Conservation (phyloP, 768 basidiomycete species). For the Boletellus ananas region DNA sequence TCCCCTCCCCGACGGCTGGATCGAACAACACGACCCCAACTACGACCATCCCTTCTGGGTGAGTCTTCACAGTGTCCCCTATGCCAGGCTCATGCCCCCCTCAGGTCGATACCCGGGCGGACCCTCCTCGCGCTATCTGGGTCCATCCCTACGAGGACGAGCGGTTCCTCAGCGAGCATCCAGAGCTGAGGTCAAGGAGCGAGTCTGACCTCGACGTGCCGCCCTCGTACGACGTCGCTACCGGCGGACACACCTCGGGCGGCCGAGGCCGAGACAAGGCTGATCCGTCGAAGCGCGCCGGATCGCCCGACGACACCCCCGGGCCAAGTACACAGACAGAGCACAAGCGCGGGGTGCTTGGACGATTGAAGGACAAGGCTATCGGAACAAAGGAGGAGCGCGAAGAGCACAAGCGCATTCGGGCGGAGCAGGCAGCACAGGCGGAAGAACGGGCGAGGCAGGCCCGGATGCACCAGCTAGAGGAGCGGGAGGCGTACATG, state of each 20-base stretch:
- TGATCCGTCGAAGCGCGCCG: neutral
- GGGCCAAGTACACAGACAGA: constrained; percentile 8
- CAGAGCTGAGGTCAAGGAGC: constrained; percentile 40
- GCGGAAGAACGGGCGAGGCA: constrained; percentile 18
- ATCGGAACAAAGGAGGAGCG: constrained; percentile 65
- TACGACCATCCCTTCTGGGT: constrained; percentile 51
- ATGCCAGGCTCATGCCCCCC: neutral
- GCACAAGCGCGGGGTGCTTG: constrained; percentile 52
- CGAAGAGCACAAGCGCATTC: constrained; percentile 38
- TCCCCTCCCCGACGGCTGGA: constrained; percentile 57
- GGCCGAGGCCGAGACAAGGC: neutral
- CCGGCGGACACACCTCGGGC: constrained; percentile 28
- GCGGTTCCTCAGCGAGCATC: constrained; percentile 54
- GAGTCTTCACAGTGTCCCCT: neutral
- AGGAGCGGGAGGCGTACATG: constrained; percentile 34
- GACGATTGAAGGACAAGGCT: constrained; percentile 59
- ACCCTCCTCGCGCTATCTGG: constrained; percentile 68
- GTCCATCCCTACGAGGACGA: constrained; percentile 70
- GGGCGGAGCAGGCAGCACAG: constrained; percentile 29
- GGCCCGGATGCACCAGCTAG: constrained; percentile 18
- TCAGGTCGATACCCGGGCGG: constrained; percentile 61
- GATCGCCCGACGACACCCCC: neutral
- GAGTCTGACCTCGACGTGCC: constrained; percentile 12
- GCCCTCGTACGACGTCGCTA: constrained; percentile 26
- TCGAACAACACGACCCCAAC: constrained; percentile 42